Evolutionary conservation across 208 protist genomes (phyloP), one percentile per base, ranked within the genome.

Genomic region (Balamuthia mandrillaris): DNA sequence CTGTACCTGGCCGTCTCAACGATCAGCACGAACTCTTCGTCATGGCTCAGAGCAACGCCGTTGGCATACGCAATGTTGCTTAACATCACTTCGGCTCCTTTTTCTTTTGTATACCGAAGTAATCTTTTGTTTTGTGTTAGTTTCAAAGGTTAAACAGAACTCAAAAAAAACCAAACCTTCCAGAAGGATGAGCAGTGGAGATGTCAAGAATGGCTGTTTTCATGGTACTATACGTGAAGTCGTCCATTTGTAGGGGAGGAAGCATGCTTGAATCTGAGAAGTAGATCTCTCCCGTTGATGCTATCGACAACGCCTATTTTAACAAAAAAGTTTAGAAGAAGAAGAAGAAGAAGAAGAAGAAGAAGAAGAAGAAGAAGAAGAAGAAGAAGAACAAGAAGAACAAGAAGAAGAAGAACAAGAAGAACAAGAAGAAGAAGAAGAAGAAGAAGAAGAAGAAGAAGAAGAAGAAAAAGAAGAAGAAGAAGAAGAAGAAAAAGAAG

Each of bases 321-420:
- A n/a, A n/a, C n/a, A n/a, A n/a, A n/a, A n/a, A n/a, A n/a, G n/a
- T n/a, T n/a, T n/a, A n/a, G n/a, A n/a, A n/a, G n/a, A n/a, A n/a
- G n/a, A n/a, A n/a, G n/a, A n/a, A n/a, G n/a, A n/a, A n/a, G n/a
- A n/a, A n/a, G n/a, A n/a, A n/a, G n/a, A n/a, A n/a, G n/a, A n/a
- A n/a, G 27, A 78, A 78, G 68, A 78, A 78, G 68, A 78, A 78
- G 68, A 78, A 78, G 68, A n/a, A 35, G n/a, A 21, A 44, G 2
- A 35, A 35, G 24, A 78, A 78, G 68, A 78, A 78, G 60, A 6
- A 27, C 4, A 68, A 68, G 60, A 9, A 16, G 51, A 12, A 58
- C n/a, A 58, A 6, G 51, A 58, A 27, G 51, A 2, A 2, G 51
- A 58, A 10, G 51, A 10, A 16, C 4, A 21, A 2, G 51, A 10